These are phyloP conservation scores for Echeveria elegans DNA, from an alignment of 164 flowering plant species.

Conservation along the genomic window DNA sequence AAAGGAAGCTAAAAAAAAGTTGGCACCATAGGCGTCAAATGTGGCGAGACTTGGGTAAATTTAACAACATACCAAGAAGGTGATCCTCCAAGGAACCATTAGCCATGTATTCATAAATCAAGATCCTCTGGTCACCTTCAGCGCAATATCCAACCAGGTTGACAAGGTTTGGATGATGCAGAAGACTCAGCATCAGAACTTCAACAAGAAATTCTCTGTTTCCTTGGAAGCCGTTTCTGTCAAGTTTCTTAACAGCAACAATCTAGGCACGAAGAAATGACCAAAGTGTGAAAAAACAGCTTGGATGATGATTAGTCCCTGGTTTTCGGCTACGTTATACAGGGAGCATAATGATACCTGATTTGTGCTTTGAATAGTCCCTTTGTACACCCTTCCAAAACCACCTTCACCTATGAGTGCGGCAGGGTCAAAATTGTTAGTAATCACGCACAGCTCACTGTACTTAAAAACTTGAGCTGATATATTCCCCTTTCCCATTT, in stretches of 20 bases:
- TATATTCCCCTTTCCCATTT: slow-evolving; percentile 43
- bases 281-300: not conserved
- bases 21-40: slow-evolving; percentile 2
- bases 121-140: slow-evolving; percentile 65
- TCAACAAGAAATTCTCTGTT: slow-evolving; percentile 73
- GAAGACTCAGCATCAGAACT: slow-evolving; percentile 66
- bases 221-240: slow-evolving; percentile 78
- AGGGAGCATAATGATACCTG: slow-evolving; percentile 24
- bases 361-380: slow-evolving; percentile 29
- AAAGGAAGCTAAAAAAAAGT: not conserved
- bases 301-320: not conserved
- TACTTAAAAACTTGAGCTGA: slow-evolving; percentile 44
- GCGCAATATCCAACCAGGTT: slow-evolving; percentile 71
- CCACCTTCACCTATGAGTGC: slow-evolving; percentile 75
- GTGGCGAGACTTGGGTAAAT: not conserved
- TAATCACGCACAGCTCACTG: slow-evolving; percentile 47
- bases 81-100: slow-evolving; percentile 75
- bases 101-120: slow-evolving; percentile 72
- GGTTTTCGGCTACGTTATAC: not conserved
- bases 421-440: slow-evolving; percentile 46
- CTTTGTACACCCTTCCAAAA: slow-evolving; percentile 80
- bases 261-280: slow-evolving; percentile 16
- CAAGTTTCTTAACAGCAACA: slow-evolving; percentile 74
- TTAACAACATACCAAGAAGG: slow-evolving; percentile 52
- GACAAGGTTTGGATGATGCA: slow-evolving; percentile 57